These are phyloP conservation scores for Acanthamoeba lenticulata DNA, from an alignment of 208 protist genomes.

Conservation along the genomic window DNA sequence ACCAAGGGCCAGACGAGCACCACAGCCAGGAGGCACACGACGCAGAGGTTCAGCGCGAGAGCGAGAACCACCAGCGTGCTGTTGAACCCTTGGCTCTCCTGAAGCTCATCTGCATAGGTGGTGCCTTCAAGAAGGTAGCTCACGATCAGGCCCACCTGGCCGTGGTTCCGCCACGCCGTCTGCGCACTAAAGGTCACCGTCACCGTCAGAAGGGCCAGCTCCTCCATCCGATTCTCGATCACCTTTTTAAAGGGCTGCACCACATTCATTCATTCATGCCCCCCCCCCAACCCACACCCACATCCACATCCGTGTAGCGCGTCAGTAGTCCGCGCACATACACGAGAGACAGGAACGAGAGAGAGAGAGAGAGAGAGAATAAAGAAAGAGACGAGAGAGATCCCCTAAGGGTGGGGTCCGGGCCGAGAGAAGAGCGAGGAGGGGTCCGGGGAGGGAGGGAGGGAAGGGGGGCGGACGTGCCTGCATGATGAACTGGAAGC, in stretches of 20 bases:
- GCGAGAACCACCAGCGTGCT: background rate
- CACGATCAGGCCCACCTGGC: background rate
- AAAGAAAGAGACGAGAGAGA: background rate
- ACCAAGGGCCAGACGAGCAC: background rate
- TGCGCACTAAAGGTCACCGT: slow-evolving; percentile 7
- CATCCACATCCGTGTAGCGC: no score
- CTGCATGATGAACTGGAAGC: background rate
- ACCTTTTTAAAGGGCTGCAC: background rate
- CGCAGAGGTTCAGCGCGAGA: slow-evolving; percentile 1
- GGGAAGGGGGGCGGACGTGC: background rate
- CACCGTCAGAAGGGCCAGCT: background rate
- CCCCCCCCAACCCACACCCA: no score
- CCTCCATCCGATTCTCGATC: slow-evolving; percentile 12
- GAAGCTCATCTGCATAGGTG: background rate
- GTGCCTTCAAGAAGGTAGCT: background rate
- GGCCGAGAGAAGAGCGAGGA: background rate
- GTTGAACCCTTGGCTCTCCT: background rate
- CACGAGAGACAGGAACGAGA: no score
- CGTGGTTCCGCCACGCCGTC: background rate
- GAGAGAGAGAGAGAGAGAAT: background rate
- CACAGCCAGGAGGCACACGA: background rate
- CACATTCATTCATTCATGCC: background rate
- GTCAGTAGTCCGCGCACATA: no score
- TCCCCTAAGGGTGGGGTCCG: no score
- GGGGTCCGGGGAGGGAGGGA: background rate